These are phyloP conservation scores for Quercus berberidifolia DNA, from an alignment of 306 rosid genomes.

Conservation along the genomic window DNA sequence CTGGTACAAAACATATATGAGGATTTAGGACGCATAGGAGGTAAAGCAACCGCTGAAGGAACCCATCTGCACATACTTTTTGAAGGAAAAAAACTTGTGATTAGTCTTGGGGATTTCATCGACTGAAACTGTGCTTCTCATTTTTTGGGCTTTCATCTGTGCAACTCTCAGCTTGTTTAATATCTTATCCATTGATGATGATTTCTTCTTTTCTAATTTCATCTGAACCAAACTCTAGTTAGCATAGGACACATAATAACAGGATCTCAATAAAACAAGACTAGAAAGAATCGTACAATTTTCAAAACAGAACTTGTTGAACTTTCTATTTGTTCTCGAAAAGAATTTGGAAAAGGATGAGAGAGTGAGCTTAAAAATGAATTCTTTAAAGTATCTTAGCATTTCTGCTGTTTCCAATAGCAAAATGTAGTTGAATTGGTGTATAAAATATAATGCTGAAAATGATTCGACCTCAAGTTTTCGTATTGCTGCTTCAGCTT, in stretches of 20 bases:
- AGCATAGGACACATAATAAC: background rate
- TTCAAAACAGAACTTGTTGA: background rate
- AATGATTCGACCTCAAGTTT: constrained; percentile 67
- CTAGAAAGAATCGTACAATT: background rate
- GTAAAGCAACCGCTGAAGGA: constrained; percentile 24
- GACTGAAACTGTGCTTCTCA: constrained; percentile 43
- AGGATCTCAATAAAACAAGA: background rate
- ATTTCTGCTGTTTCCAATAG: background rate
- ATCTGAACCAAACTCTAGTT: constrained; percentile 48
- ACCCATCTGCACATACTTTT: constrained; percentile 19
- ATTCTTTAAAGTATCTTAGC: background rate
- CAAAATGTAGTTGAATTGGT: background rate
- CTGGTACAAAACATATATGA: background rate
- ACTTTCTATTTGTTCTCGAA: background rate
- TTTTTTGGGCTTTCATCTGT: constrained; percentile 65
- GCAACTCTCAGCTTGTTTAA: constrained; percentile 66
- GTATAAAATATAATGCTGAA: constrained; percentile 1
- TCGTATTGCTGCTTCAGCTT: constrained; percentile 79
- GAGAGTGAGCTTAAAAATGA: background rate
- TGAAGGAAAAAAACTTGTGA: background rate
- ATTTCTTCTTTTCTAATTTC: constrained; percentile 80
- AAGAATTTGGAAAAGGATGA: background rate
- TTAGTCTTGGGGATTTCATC: constrained; percentile 17
- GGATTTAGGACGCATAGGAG: constrained; percentile 25
- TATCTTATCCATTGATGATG: constrained; percentile 81